Evolutionary conservation across 805 yeast genomes (phyloP).

Genomic region (Candida pseudofarinosa): DNA sequence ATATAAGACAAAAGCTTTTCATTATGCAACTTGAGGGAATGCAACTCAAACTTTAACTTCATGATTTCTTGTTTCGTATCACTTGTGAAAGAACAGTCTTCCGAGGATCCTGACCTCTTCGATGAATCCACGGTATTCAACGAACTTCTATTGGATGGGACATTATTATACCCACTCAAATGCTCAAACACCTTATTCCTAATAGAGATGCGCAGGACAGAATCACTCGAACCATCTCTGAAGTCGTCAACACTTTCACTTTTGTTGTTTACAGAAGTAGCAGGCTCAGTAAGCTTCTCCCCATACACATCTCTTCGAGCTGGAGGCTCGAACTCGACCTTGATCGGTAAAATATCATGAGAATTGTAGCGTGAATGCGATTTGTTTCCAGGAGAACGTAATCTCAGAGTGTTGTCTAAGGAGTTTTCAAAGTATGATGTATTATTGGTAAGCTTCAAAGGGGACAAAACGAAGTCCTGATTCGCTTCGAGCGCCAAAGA

Average conservation of each 20-base stretch:
- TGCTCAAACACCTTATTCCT: conserved; percentile 26
- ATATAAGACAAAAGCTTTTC: conserved; percentile 55
- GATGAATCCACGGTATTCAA: conserved; percentile 17
- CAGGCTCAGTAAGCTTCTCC: conserved; percentile 14
- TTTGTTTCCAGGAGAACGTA: conserved; percentile 27
- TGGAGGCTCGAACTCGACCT: conserved; percentile 38
- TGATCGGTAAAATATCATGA: conserved; percentile 40
- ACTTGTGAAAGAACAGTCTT: conserved; percentile 17
- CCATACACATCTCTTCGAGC: conserved; percentile 26
- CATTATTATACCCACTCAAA: conserved; percentile 22
- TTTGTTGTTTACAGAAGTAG: conserved; percentile 1
- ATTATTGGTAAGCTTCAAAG: conserved; percentile 33
- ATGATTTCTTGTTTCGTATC: conserved; percentile 46
- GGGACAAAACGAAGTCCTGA: conserved; percentile 37
- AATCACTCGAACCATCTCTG: conserved; percentile 8
- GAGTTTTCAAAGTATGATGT: conserved; percentile 15
- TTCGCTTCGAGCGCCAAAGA: conserved; percentile 16
- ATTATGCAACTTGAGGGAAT: conserved; percentile 50
- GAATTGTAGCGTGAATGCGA: conserved; percentile 38
- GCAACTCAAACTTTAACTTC: conserved; percentile 50
- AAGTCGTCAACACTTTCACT: conserved; percentile 14
- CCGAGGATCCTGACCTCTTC: conserved; percentile 29
- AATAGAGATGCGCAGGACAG: conserved; percentile 8
- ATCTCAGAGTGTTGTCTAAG: conserved; percentile 10
- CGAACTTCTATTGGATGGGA: conserved; percentile 10